These are phyloP conservation scores for Sporothrix schenckii DNA, from an alignment of 2,329 filamentous ascomycete genomes.

Conservation along the genomic window DNA sequence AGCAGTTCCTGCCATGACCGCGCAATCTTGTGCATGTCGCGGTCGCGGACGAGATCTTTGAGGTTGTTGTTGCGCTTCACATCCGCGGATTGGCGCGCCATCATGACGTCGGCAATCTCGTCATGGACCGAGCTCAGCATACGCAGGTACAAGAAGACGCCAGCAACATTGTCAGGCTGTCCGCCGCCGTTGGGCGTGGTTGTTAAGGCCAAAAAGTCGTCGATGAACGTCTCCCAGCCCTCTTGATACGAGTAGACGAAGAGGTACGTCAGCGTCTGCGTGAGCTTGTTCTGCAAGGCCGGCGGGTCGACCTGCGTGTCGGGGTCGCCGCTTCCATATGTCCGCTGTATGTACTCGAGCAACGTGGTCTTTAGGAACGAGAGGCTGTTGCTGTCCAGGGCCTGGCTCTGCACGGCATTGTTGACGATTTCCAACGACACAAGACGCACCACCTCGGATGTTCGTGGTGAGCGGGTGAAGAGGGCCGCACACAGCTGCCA, in stretches of 20 bases:
- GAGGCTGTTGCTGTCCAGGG: slow-evolving; percentile 73
- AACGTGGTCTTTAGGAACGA: slow-evolving; percentile 77
- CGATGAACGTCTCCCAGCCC: slow-evolving; percentile 87
- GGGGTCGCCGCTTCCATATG: slow-evolving; percentile 61
- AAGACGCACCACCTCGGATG: slow-evolving; percentile 82
- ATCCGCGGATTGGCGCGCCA: slow-evolving; percentile 76
- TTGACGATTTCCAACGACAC: slow-evolving; percentile 92
- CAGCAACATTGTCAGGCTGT: slow-evolving; percentile 68
- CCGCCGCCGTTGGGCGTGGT: slow-evolving; percentile 59
- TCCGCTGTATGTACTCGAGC: slow-evolving; percentile 76
- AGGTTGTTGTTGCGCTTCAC: slow-evolving; percentile 83
- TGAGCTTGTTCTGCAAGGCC: slow-evolving; percentile 92
- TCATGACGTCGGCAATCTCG: slow-evolving; percentile 91
- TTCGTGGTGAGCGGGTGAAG: slow-evolving; percentile 75
- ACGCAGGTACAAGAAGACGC: slow-evolving; percentile 84
- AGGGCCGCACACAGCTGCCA: slow-evolving; percentile 89
- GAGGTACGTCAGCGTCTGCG: slow-evolving; percentile 91
- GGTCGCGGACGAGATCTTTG: slow-evolving; percentile 84
- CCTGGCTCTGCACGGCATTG: slow-evolving; percentile 79
- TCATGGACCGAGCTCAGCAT: slow-evolving; percentile 90
- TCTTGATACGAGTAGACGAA: slow-evolving; percentile 85
- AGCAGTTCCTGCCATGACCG: slow-evolving; percentile 91
- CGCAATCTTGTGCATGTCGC: slow-evolving; percentile 87
- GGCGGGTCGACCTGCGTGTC: slow-evolving; percentile 66
- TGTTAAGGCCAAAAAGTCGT: slow-evolving; percentile 82